These are phyloP conservation scores for Blakeslea trispora DNA, from an alignment of 371 early-diverging fungal species.

Conservation along the genomic window DNA sequence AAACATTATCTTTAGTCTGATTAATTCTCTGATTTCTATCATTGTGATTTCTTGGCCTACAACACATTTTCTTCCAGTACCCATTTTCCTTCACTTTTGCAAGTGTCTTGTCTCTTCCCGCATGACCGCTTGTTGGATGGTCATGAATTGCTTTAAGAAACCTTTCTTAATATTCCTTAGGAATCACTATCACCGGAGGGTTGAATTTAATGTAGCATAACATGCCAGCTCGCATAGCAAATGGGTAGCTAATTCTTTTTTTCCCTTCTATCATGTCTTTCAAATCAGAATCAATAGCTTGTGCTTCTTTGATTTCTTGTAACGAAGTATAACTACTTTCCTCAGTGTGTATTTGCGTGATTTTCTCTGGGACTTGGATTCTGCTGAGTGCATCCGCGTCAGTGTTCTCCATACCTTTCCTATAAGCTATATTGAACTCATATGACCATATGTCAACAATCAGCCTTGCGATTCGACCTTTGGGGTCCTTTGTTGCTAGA, in stretches of 20 bases:
- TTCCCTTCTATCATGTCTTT: too few species aligned
- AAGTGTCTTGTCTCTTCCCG: conserved; percentile 11
- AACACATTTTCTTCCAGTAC: conserved; percentile 5
- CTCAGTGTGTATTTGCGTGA: neutral
- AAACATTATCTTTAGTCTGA: too few species aligned
- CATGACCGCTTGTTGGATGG: conserved; percentile 3
- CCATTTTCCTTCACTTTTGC: conserved; percentile 7
- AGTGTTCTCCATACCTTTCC: neutral
- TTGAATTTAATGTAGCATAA: too few species aligned
- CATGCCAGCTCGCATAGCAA: too few species aligned
- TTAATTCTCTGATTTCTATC: too few species aligned
- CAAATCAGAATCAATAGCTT: too few species aligned
- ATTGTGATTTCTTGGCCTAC: too few species aligned
- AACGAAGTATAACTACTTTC: neutral
- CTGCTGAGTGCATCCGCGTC: neutral
- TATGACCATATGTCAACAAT: conserved; percentile 4
- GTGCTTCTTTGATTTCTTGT: too few species aligned
- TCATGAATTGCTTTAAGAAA: neutral
- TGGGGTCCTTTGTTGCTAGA: too few species aligned
- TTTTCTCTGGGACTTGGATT: neutral
- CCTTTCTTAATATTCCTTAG: too few species aligned
- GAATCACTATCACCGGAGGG: too few species aligned
- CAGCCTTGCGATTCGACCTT: neutral
- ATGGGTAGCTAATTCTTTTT: too few species aligned
- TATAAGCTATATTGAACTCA: neutral